Evolutionary conservation across 1,284 basidiomycete genomes (phyloP).

Genomic region (Heterobasidion parviporum): DNA sequence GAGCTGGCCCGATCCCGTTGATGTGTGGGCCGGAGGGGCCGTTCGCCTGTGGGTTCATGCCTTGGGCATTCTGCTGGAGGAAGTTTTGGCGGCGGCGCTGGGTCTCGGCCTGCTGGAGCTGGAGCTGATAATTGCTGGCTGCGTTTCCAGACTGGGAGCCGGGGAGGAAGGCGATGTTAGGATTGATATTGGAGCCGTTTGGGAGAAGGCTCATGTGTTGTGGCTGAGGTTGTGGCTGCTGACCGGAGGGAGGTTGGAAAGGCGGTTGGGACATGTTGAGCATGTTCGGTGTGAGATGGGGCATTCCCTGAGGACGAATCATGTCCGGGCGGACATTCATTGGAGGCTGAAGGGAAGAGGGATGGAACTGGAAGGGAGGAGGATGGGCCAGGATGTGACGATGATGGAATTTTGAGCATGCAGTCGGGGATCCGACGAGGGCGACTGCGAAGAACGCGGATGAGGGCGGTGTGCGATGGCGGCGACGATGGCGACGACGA

Average conservation of each 20-base stretch:
- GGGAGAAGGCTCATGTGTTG: slow-evolving; percentile 29
- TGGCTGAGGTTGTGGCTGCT: slow-evolving; percentile 19
- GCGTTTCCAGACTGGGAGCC: slow-evolving; percentile 15
- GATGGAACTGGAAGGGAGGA: slow-evolving; percentile 4
- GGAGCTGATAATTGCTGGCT: slow-evolving; percentile 13
- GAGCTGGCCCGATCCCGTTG: slow-evolving; percentile 26
- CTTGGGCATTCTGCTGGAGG: slow-evolving; percentile 26
- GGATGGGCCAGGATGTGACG: slow-evolving; percentile 11
- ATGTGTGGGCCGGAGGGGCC: slow-evolving; percentile 29
- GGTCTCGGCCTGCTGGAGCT: slow-evolving; percentile 12
- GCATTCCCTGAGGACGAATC: slow-evolving; percentile 34
- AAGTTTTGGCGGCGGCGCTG: slow-evolving; percentile 17
- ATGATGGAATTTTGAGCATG: slow-evolving; percentile 10
- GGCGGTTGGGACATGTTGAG: slow-evolving; percentile 30
- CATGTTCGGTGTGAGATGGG: slow-evolving; percentile 30
- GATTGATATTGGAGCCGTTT: slow-evolving; percentile 24
- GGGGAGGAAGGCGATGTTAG: slow-evolving; percentile 31
- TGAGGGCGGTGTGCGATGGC: neutral
- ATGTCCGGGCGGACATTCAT: slow-evolving; percentile 33
- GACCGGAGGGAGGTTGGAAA: slow-evolving; percentile 23
- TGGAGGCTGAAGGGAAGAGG: neutral
- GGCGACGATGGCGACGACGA: slow-evolving; percentile 5
- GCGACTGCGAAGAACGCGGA: neutral
- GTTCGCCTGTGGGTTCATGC: slow-evolving; percentile 24
- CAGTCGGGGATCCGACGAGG: slow-evolving; percentile 6